Evolutionary conservation across 257 asterid species (phyloP).

Genomic region (Cinchona pubescens): DNA sequence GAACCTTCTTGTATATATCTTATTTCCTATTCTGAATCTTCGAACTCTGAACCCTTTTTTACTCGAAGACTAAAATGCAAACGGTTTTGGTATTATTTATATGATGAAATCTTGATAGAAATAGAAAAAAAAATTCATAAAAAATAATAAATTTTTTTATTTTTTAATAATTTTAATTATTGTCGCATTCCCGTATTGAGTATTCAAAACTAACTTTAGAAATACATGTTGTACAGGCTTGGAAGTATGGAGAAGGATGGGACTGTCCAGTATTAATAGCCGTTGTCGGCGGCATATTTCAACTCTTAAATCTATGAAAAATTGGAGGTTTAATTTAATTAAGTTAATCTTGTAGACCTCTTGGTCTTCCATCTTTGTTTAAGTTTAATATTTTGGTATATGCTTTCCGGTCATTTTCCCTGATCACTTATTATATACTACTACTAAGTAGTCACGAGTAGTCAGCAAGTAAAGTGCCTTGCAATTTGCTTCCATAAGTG

Average conservation of each 20-base stretch:
- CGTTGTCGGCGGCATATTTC: slow-evolving; percentile 62
- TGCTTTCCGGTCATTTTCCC: too few species aligned
- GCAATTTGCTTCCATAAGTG: not conserved
- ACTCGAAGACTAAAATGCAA: slow-evolving; percentile 16
- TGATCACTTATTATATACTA: too few species aligned
- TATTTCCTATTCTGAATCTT: slow-evolving; percentile 29
- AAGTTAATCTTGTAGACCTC: slow-evolving; percentile 3
- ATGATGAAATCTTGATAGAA: slow-evolving; percentile 8
- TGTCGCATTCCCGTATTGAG: too few species aligned
- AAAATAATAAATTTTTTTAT: too few species aligned
- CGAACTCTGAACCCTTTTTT: slow-evolving; percentile 36
- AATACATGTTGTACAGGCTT: slow-evolving; percentile 24
- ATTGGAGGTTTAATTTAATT: not conserved
- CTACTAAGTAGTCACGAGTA: not conserved
- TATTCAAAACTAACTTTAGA: too few species aligned
- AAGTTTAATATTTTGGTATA: not conserved
- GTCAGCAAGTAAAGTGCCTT: not conserved
- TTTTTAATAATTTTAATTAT: too few species aligned
- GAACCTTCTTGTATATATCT: slow-evolving; percentile 48
- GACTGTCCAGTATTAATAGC: slow-evolving; percentile 69
- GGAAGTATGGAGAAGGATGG: slow-evolving; percentile 41
- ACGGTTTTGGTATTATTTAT: slow-evolving; percentile 1
- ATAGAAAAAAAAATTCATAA: too few species aligned
- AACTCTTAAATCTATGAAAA: slow-evolving; percentile 14
- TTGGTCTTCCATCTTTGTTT: not conserved